These are phyloP conservation scores for Apophysomyces variabilis DNA, from an alignment of 371 early-diverging fungal species.

Conservation along the genomic window DNA sequence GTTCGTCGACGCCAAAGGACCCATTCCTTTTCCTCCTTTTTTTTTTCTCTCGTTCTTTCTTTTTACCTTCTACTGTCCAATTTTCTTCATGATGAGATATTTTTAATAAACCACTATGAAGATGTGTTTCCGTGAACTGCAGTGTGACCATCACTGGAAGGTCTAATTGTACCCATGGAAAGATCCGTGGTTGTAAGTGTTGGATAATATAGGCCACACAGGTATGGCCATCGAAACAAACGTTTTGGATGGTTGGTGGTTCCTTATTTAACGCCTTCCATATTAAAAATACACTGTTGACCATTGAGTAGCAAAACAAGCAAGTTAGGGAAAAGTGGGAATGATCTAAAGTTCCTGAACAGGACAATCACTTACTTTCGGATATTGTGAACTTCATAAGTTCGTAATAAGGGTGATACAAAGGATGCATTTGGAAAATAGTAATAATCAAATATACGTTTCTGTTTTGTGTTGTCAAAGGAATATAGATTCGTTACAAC, in stretches of 20 bases:
- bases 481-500: slow-evolving; percentile 43
- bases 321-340: neutral
- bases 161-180: slow-evolving; percentile 28
- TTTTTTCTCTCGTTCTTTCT: neutral
- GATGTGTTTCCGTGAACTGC: slow-evolving; percentile 29
- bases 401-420: slow-evolving; percentile 54
- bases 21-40: slow-evolving; percentile 20
- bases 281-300: slow-evolving; percentile 19
- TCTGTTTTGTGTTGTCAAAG: slow-evolving; percentile 40
- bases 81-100: slow-evolving; percentile 27
- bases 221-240: slow-evolving; percentile 30
- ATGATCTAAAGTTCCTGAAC: neutral
- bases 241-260: slow-evolving; percentile 24
- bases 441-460: slow-evolving; percentile 41
- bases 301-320: neutral
- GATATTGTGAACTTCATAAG: slow-evolving; percentile 56
- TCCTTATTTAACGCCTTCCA: slow-evolving; percentile 30
- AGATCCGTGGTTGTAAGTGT: slow-evolving; percentile 21
- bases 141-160: slow-evolving; percentile 31
- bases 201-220: slow-evolving; percentile 30
- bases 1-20: neutral
- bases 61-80: slow-evolving; percentile 35
- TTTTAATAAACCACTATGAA: slow-evolving; percentile 32
- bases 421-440: slow-evolving; percentile 44
- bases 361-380: slow-evolving; percentile 30